These are phyloP conservation scores for Pinguiococcus pyrenoidosus DNA, from an alignment of 108 stramenopile species.

Conservation along the genomic window DNA sequence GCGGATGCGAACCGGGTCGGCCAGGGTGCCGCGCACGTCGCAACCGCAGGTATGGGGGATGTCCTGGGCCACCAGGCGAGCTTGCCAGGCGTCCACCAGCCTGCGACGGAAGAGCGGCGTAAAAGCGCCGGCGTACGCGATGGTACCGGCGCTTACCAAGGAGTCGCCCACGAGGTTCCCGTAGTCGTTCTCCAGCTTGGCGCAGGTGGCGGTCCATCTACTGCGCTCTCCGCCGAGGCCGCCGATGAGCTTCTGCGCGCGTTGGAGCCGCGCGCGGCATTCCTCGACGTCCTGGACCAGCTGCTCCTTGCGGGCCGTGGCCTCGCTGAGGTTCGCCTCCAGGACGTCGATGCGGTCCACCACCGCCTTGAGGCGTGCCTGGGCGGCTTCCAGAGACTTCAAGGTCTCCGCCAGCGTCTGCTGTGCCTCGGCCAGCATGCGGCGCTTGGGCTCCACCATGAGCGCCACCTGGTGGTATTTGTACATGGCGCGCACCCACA, in stretches of 20 bases:
- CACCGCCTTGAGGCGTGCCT: conserved; percentile 17
- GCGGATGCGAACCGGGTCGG: conserved; percentile 38
- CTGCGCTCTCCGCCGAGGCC: conserved; percentile 44
- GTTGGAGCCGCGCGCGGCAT: conserved; percentile 34
- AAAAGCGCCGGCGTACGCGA: conserved; percentile 44
- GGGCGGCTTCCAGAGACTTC: conserved; percentile 23
- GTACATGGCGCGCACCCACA: conserved; percentile 53
- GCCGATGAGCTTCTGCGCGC: conserved; percentile 46
- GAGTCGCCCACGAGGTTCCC: conserved; percentile 39
- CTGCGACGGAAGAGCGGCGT: conserved; percentile 36
- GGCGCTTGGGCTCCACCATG: conserved; percentile 50
- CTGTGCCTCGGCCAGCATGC: conserved; percentile 38
- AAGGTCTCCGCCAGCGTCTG: conserved; percentile 32
- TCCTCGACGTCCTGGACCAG: conserved; percentile 36
- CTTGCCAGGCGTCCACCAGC: conserved; percentile 27
- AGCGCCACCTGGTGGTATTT: conserved; percentile 41
- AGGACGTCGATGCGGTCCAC: conserved; percentile 23
- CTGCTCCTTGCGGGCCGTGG: conserved; percentile 33
- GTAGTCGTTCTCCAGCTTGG: conserved; percentile 21
- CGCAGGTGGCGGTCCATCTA: conserved; percentile 37
- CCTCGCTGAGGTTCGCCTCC: conserved; percentile 34
- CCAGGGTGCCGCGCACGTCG: conserved; percentile 22
- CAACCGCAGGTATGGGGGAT: conserved; percentile 28
- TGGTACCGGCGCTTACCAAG: conserved; percentile 37
- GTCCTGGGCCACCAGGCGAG: conserved; percentile 10